Percentiles rank a stretch among this genome's conserved stretches.
These are phyloP conservation scores for Meripilus lineatus DNA, from an alignment of 1,284 basidiomycete genomes.

Conservation along the genomic window DNA sequence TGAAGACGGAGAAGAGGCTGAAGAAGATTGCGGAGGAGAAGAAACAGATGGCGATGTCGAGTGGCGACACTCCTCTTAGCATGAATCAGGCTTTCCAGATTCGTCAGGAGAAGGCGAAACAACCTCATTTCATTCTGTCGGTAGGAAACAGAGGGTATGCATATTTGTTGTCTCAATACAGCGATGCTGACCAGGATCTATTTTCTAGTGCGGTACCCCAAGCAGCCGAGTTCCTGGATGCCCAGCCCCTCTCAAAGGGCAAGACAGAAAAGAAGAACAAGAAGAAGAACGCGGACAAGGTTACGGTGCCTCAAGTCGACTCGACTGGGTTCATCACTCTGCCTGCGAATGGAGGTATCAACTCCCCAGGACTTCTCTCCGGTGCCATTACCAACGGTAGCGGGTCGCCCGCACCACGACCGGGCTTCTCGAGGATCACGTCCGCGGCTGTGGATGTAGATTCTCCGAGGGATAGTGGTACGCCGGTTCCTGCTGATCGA, in stretches of 20 bases:
- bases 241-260: constrained; percentile 65
- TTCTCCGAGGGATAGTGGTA: constrained; percentile 37
- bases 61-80: constrained; percentile 88
- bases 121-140: constrained; percentile 90
- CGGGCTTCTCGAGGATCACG: constrained; percentile 74
- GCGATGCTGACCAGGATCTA: constrained; percentile 12
- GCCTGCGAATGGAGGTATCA: constrained; percentile 39
- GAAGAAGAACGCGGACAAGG: constrained; percentile 58
- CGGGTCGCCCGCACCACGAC: constrained; percentile 62
- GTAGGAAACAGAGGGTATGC: constrained; percentile 90
- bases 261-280: constrained; percentile 79
- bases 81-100: constrained; percentile 90
- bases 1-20: constrained; percentile 91
- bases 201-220: constrained; percentile 72
- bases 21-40: constrained; percentile 94
- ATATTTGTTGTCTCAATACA: constrained; percentile 3
- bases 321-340: constrained; percentile 65
- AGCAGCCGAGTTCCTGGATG: constrained; percentile 70
- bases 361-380: constrained; percentile 35
- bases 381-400: constrained; percentile 31
- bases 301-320: constrained; percentile 42
- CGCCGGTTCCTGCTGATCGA: constrained; percentile 55
- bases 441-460: constrained; percentile 42
- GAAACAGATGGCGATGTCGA: constrained; percentile 86
- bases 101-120: constrained; percentile 86